These are phyloP conservation scores for Trapa bicornis DNA, from an alignment of 345 rosid genomes.

Conservation along the genomic window DNA sequence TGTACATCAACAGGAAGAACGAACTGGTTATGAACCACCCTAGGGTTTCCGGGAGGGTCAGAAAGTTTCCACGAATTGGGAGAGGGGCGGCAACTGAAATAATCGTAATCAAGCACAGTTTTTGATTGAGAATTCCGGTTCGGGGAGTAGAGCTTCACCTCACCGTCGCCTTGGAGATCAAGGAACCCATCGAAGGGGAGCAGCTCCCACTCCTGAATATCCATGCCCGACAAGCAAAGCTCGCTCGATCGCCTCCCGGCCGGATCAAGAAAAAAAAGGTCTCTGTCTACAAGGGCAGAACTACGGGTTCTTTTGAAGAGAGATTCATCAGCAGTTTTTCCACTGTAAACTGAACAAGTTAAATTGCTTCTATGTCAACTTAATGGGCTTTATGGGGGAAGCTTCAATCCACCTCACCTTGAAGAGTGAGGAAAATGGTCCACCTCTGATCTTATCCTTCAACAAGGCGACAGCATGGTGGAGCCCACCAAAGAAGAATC, in stretches of 20 bases:
- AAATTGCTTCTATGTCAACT: background rate
- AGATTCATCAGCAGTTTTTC: background rate
- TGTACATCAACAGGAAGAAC: conserved; percentile 50
- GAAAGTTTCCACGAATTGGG: conserved; percentile 12
- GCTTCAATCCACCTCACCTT: background rate
- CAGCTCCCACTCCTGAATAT: conserved; percentile 81
- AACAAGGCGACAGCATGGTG: conserved; percentile 12
- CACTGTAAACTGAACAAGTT: background rate
- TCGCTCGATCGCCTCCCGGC: background rate
- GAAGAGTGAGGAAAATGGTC: background rate
- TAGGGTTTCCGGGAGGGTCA: conserved; percentile 1
- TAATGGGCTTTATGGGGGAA: background rate
- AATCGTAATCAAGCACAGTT: conserved; percentile 28
- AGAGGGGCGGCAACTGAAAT: conserved; percentile 32
- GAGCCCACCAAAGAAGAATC: conserved; percentile 10
- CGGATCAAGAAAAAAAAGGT: background rate
- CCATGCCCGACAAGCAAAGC: conserved; percentile 22
- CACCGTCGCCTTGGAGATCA: conserved; percentile 34
- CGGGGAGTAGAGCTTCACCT: conserved; percentile 13
- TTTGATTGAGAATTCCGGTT: conserved; percentile 20
- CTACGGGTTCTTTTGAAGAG: background rate
- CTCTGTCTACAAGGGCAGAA: background rate
- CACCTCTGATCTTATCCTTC: conserved; percentile 18
- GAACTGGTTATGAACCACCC: conserved; percentile 21
- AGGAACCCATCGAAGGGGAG: conserved; percentile 39